phyloP scores from a whole-genome alignment of 129 eudicot species.

The Heracleum sosnowskyi region DNA sequence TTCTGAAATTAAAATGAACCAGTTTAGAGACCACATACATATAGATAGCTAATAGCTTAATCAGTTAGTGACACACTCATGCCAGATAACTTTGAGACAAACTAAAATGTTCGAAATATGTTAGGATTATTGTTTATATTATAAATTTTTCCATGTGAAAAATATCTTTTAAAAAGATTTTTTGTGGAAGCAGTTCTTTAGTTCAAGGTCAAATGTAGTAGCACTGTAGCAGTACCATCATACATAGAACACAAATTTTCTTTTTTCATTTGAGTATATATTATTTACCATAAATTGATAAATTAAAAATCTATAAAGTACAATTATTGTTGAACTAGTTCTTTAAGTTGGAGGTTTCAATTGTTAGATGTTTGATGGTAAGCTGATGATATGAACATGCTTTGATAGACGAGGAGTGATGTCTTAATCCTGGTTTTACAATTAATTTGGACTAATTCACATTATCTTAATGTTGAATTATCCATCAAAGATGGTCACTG shows the following conservation, averaged over 20 bases:
- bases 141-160: too few relatives aligned
- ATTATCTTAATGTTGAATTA: neutral
- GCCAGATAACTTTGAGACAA: neutral
- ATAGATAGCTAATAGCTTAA: neutral
- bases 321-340: neutral
- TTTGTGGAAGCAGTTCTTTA: neutral
- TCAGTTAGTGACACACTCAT: neutral
- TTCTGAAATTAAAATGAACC: neutral
- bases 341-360: neutral
- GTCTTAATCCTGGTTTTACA: neutral
- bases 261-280: neutral
- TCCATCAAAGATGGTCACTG: neutral
- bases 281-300: neutral
- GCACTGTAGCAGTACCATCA: neutral
- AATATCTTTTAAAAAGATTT: neutral
- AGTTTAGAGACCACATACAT: neutral
- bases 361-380: neutral
- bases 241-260: neutral
- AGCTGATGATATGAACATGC: neutral
- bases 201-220: neutral
- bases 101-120: neutral
- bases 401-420: neutral
- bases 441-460: neutral
- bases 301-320: neutral
- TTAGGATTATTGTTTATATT: neutral